These are phyloP conservation scores for Salix exigua DNA, from an alignment of 345 rosid species.

Conservation along the genomic window DNA sequence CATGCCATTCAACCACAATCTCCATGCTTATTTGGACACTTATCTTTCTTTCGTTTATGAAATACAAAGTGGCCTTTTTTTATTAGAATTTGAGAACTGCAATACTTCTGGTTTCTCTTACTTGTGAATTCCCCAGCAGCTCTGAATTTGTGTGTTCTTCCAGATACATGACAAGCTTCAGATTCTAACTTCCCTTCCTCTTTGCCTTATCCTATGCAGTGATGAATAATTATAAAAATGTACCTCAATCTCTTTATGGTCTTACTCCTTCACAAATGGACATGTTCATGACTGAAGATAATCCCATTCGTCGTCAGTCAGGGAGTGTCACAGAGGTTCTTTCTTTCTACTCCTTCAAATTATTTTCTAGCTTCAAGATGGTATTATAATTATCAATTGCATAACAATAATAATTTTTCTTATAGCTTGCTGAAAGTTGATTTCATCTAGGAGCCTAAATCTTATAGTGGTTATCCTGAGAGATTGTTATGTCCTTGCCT, in stretches of 20 bases:
- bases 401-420: not conserved
- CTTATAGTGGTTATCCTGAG: not conserved
- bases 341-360: constrained; percentile 13
- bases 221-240: constrained; percentile 75
- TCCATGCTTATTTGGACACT: not conserved
- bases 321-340: constrained; percentile 70
- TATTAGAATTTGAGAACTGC: constrained; percentile 1
- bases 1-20: not conserved
- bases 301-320: constrained; percentile 57
- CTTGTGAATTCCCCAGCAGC: not conserved
- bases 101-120: not conserved
- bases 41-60: not conserved
- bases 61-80: not conserved
- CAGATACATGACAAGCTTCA: not conserved
- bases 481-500: not conserved
- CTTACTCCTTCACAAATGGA: constrained; percentile 76
- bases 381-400: constrained; percentile 1
- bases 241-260: constrained; percentile 74
- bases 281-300: constrained; percentile 89
- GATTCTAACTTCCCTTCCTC: constrained; percentile 3
- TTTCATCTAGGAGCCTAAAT: not conserved
- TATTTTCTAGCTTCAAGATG: constrained; percentile 3
- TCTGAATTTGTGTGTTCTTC: not conserved
- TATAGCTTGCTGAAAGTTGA: not conserved
- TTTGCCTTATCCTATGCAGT: constrained; percentile 38